Conservation (phyloP, 202 grass and related monocot species). For the Carex sylvatica region DNA sequence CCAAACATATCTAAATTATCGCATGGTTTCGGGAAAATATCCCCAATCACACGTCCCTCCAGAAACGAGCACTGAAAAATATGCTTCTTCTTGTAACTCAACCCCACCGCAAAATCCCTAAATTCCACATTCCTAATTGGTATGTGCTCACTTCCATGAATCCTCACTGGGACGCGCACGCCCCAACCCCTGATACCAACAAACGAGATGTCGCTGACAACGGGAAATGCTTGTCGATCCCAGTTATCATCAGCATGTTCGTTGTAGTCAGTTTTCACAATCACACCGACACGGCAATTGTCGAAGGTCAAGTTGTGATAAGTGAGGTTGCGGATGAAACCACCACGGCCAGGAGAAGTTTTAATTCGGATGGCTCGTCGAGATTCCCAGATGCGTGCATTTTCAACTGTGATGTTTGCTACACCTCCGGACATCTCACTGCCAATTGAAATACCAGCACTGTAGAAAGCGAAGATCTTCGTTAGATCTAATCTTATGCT, state of each 20-base stretch:
- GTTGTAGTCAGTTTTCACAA: constrained; percentile 88
- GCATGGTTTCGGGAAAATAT: constrained; percentile 68
- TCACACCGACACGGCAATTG: constrained; percentile 65
- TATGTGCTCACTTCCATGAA: constrained; percentile 72
- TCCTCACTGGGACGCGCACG: constrained; percentile 74
- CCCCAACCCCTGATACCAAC: constrained; percentile 56
- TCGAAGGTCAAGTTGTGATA: constrained; percentile 77
- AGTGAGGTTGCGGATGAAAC: constrained; percentile 64
- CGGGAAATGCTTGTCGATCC: constrained; percentile 52
- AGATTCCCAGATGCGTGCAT: constrained; percentile 69
- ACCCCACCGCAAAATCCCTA: constrained; percentile 67
- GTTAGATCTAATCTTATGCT: constrained; percentile 11
- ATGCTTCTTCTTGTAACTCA: constrained; percentile 91
- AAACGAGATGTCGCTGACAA: constrained; percentile 59
- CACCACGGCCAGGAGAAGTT: constrained; percentile 84
- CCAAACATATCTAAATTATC: constrained; percentile 65
- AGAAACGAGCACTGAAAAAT: constrained; percentile 86
- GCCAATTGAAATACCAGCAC: constrained; percentile 95
- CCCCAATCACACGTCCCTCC: constrained; percentile 50
- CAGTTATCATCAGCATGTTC: constrained; percentile 83
- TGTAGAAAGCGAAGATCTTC: constrained; percentile 30
- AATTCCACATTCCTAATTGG: constrained; percentile 74
- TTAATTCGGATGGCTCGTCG: constrained; percentile 85
- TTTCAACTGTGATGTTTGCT: constrained; percentile 77
- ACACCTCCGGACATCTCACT: constrained; percentile 98